phyloP scores from a whole-genome alignment of 1,284 basidiomycete species.

The Phylloporus gajari region DNA sequence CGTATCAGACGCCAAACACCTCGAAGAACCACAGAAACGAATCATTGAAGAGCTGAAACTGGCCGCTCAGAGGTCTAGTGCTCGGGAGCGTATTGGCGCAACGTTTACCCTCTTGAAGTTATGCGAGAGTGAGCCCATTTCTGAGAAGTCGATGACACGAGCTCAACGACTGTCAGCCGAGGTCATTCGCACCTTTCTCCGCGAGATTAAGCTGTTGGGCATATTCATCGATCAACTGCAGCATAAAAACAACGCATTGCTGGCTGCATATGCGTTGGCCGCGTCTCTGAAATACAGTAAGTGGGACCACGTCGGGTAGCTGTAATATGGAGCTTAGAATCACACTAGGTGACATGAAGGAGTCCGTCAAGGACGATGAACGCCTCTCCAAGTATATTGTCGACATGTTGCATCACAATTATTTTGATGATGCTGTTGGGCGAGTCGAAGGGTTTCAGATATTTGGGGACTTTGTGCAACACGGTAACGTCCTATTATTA shows the following conservation, averaged over 20 bases:
- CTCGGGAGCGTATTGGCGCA: constrained; percentile 20
- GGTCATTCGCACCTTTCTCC: constrained; percentile 6
- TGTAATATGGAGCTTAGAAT: background rate
- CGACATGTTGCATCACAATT: constrained; percentile 34
- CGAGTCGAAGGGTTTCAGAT: constrained; percentile 37
- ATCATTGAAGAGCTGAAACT: constrained; percentile 16
- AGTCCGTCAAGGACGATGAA: constrained; percentile 11
- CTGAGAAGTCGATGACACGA: background rate
- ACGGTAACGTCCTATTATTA: too few relatives aligned
- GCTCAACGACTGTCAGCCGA: constrained; percentile 9
- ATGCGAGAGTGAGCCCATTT: constrained; percentile 9
- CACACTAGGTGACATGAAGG: constrained; percentile 27
- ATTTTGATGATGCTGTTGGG: constrained; percentile 39
- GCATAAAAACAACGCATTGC: background rate
- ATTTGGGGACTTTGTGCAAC: constrained; percentile 13
- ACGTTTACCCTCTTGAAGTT: constrained; percentile 18
- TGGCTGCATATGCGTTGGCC: too few relatives aligned
- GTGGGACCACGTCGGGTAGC: too few relatives aligned
- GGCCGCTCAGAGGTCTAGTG: background rate
- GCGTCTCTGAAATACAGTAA: too few relatives aligned
- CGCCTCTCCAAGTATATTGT: too few relatives aligned
- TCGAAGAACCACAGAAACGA: constrained; percentile 6
- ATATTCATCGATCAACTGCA: constrained; percentile 8
- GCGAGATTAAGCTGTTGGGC: background rate
- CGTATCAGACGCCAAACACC: constrained; percentile 14